These are phyloP conservation scores for Cyclotella choctawhatcheeana DNA, from an alignment of 108 stramenopile species.

Conservation along the genomic window DNA sequence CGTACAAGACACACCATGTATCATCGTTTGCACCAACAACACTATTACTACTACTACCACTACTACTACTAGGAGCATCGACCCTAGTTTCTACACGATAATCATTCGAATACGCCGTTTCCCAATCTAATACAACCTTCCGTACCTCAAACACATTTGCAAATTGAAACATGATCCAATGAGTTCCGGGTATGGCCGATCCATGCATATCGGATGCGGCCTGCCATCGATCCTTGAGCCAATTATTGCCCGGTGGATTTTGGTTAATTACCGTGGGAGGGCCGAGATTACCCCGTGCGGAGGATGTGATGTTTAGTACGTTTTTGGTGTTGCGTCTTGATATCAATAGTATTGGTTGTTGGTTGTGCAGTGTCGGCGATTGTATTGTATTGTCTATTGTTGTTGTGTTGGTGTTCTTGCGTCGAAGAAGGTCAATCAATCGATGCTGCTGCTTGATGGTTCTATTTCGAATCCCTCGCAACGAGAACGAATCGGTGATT, in stretches of 20 bases:
- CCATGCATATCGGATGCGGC: constrained; percentile 86
- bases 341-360: constrained; percentile 10
- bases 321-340: constrained; percentile 30
- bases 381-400: not conserved
- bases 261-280: constrained; percentile 71
- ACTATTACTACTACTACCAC: constrained; percentile 21
- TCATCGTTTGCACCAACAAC: no score
- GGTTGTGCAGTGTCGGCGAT: not conserved
- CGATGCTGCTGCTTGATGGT: not conserved
- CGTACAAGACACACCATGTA: constrained; percentile 48
- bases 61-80: constrained; percentile 18
- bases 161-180: constrained; percentile 76
- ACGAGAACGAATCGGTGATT: not conserved
- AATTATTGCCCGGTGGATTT: constrained; percentile 61
- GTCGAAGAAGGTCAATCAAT: not conserved
- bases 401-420: not conserved
- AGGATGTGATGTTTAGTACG: constrained; percentile 26
- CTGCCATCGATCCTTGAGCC: constrained; percentile 88
- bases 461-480: not conserved
- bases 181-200: constrained; percentile 65
- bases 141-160: constrained; percentile 20
- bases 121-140: constrained; percentile 78
- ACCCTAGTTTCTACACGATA: constrained; percentile 62
- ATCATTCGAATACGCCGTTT: constrained; percentile 71
- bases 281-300: constrained; percentile 82